phyloP scores from a whole-genome alignment of 768 basidiomycete species.

The Holtermannia corniformis region DNA sequence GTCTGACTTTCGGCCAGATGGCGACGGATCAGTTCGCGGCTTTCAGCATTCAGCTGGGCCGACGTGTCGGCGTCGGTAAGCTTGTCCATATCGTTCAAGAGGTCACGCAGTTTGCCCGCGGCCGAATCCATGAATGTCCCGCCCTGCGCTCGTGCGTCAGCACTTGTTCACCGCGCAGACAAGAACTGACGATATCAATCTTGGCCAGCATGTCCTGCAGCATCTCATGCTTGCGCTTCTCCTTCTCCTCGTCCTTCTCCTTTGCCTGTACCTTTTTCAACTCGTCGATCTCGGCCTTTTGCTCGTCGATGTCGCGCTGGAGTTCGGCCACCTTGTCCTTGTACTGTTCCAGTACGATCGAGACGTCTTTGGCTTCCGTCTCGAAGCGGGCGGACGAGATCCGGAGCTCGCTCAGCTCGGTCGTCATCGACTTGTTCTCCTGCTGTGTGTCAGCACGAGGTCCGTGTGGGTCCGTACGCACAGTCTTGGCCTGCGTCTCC shows the following conservation, averaged over 20 bases:
- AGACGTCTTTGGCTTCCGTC: conserved; percentile 91
- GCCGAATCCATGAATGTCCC: conserved; percentile 21
- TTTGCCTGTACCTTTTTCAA: conserved; percentile 75
- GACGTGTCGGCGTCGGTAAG: conserved; percentile 47
- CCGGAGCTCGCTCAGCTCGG: conserved; percentile 83
- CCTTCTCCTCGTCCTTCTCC: conserved; percentile 86
- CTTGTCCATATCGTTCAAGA: conserved; percentile 42
- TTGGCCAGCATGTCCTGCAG: conserved; percentile 99
- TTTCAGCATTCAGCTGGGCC: conserved; percentile 56
- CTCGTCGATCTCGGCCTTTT: conserved; percentile 61
- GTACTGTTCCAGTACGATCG: conserved; percentile 85
- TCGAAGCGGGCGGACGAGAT: conserved; percentile 83
- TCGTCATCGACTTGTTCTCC: conserved; percentile 92
- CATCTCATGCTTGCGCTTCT: conserved; percentile 98
- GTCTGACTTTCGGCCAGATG: conserved; percentile 83
- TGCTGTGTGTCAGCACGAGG: conserved; percentile 36
- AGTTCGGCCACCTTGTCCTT: conserved; percentile 89
- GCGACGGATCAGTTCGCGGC: conserved; percentile 55
- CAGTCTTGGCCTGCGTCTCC: conserved; percentile 46
- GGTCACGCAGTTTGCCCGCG: conserved; percentile 27
- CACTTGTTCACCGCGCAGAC: background rate
- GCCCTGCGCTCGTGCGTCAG: conserved; percentile 18
- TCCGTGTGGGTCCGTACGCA: background rate
- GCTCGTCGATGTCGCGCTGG: conserved; percentile 48
- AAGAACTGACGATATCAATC: conserved; percentile 69